phyloP scores from a whole-genome alignment of 164 flowering plant genomes.

The Chimonanthus salicifolius region DNA sequence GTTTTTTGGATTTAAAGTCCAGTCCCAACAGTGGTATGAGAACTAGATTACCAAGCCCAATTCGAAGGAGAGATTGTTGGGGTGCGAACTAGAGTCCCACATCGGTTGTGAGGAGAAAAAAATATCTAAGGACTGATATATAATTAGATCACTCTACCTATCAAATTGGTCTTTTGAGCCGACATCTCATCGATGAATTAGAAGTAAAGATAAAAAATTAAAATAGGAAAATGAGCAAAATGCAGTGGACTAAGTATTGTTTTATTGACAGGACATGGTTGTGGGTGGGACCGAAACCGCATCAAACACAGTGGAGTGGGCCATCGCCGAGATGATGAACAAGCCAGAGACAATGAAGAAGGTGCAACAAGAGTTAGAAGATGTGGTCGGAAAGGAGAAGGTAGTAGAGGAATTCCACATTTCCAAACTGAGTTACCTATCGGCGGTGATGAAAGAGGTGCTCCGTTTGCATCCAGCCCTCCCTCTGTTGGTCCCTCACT shows the following conservation, averaged over 20 bases:
- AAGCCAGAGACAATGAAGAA: constrained; percentile 27
- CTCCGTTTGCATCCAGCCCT: constrained; percentile 39
- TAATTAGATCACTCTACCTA: too few species aligned
- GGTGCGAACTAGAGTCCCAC: too few species aligned
- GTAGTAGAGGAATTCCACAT: constrained; percentile 39
- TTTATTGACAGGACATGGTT: constrained; percentile 31
- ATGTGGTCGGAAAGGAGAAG: constrained; percentile 29
- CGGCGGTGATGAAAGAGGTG: constrained; percentile 37
- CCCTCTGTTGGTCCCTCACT: constrained; percentile 46
- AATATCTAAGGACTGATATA: too few species aligned
- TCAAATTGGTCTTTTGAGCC: too few species aligned
- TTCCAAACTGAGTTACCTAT: constrained; percentile 27
- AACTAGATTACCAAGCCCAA: too few species aligned
- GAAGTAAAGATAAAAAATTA: too few species aligned
- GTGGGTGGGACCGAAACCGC: constrained; percentile 43
- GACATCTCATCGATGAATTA: too few species aligned
- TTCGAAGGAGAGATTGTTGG: too few species aligned
- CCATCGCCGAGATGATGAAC: constrained; percentile 37
- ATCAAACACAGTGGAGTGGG: constrained; percentile 33
- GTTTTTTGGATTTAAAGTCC: too few species aligned
- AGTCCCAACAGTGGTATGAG: too few species aligned
- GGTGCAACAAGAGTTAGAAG: constrained; percentile 30
- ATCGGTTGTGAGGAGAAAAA: too few species aligned
- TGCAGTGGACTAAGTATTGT: neutral
- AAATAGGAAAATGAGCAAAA: too few species aligned